These are phyloP conservation scores for Phytophthora capsici DNA, from an alignment of 352 stramenopile species.

Conservation along the genomic window DNA sequence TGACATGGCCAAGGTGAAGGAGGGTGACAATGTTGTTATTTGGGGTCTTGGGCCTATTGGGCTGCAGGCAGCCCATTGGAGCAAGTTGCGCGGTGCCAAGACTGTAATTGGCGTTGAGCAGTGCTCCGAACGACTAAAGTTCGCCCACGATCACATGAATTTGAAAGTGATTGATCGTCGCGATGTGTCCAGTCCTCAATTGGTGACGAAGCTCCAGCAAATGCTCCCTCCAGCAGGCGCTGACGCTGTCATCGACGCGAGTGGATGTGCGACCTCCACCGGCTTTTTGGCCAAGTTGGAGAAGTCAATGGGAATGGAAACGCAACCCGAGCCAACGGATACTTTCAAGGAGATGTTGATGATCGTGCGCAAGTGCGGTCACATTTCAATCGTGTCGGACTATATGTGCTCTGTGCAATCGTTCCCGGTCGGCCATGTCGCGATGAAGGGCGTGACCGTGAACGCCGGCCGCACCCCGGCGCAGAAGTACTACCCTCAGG, in stretches of 20 bases:
- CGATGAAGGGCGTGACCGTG: slow-evolving; percentile 69
- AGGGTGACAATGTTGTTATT: slow-evolving; percentile 61
- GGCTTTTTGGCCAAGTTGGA: slow-evolving; percentile 52
- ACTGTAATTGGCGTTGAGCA: slow-evolving; percentile 65
- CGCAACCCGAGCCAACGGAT: slow-evolving; percentile 55
- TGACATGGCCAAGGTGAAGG: slow-evolving; percentile 56
- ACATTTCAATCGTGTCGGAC: slow-evolving; percentile 62
- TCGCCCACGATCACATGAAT: slow-evolving; percentile 63
- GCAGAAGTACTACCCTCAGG: slow-evolving; percentile 66
- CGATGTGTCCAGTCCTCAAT: slow-evolving; percentile 50
- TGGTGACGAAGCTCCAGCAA: slow-evolving; percentile 55
- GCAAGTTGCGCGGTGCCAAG: slow-evolving; percentile 69
- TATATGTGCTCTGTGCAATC: slow-evolving; percentile 48
- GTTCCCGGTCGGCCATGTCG: slow-evolving; percentile 66
- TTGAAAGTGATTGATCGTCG: slow-evolving; percentile 69
- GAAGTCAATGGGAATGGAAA: slow-evolving; percentile 57
- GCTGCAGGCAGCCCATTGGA: slow-evolving; percentile 62
- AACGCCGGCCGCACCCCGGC: slow-evolving; percentile 53
- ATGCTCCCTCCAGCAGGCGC: slow-evolving; percentile 59
- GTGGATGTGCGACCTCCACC: slow-evolving; percentile 38
- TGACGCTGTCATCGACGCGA: slow-evolving; percentile 66
- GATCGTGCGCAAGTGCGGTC: slow-evolving; percentile 62
- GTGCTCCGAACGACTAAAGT: slow-evolving; percentile 54
- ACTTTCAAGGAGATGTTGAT: slow-evolving; percentile 68
- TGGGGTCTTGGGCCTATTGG: slow-evolving; percentile 74